Base-by-base conservation (phyloP, 2,329 filamentous ascomycete genomes). In the Xylariaceae sp. region DNA sequence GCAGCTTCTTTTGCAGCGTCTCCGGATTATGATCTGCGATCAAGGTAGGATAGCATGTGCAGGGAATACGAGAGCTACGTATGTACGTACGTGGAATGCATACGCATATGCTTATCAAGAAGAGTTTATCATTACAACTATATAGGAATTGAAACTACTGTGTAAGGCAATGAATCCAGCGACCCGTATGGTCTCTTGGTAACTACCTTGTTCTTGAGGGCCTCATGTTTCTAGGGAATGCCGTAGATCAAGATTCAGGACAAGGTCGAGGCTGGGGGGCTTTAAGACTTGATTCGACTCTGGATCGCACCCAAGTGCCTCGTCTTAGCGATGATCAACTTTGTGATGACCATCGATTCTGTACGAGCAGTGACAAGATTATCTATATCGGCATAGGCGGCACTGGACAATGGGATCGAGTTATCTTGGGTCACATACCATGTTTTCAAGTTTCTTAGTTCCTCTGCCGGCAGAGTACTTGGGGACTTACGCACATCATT, bases 381-480 rank as follows among this genome's bases (percentile, higher is more conserved):
- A 14, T 37, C 3, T 37, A 14, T 37, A 7, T 16, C 32, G 32
- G 32, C 32, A 37, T 10, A 37, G 32, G 32, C 32, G 32, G 32
- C 7, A 37, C 14, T 37, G 3, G 32, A 14, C 32, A 37, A 37
- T 16, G 7, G 32, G 14, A 37, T 12, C 14, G 32, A 16, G 32
- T 10, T 37, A 37, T 37, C 32, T 37, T 37, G 32, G 32, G 6
- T 16, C 20, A 46, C 41, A 29, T 45, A 48, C 32, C 44, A 51
- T 44, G 29, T 18, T 43, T 46, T 14, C 48, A 44, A 40, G 37
- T 41, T 47, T 43, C 26, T 16, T 9, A 42, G 16, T 37, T 23
- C 51, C 40, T 46, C 46, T 54, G 23, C 58, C 40, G 52, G 44
- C 58, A 47, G 55, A 23, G 44, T 32, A 37, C 32, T 37, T 4